A percentile compares a stretch with the other conserved stretches of the same genome.
These are phyloP conservation scores for Phyllosticta capitalensis DNA, from an alignment of 2,329 filamentous ascomycete genomes.

Conservation along the genomic window DNA sequence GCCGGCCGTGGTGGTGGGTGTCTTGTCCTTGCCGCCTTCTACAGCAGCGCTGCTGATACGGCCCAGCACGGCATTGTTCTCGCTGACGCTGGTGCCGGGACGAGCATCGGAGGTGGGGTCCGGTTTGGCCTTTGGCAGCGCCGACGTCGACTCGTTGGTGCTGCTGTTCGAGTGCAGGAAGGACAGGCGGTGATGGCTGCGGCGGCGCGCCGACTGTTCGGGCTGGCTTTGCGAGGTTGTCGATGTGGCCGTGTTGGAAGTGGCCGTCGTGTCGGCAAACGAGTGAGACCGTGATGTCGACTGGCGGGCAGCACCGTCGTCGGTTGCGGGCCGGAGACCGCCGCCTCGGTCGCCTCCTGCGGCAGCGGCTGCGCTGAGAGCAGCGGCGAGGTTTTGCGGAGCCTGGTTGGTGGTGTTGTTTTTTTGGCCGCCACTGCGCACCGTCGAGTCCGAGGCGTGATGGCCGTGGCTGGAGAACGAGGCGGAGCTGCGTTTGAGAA, in stretches of 20 bases:
- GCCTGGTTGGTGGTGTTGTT: background rate
- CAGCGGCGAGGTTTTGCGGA: background rate
- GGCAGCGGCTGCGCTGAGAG: background rate
- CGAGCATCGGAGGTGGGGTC: background rate
- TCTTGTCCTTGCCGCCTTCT: slow-evolving; percentile 7
- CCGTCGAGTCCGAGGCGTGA: background rate
- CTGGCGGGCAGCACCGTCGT: background rate
- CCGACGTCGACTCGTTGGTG: slow-evolving; percentile 10
- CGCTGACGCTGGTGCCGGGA: background rate
- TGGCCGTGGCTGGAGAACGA: slow-evolving; percentile 7
- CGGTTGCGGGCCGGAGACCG: background rate
- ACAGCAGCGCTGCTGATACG: background rate
- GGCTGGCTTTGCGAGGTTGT: slow-evolving; percentile 16
- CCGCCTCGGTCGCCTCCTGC: background rate
- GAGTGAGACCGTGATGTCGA: background rate
- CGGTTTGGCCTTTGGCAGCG: slow-evolving; percentile 9
- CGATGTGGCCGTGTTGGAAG: slow-evolving; percentile 14
- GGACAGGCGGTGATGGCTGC: slow-evolving; percentile 21
- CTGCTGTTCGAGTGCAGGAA: slow-evolving; percentile 18
- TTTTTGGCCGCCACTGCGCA: background rate
- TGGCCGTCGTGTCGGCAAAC: slow-evolving; percentile 14
- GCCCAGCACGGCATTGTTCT: background rate
- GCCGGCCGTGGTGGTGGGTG: slow-evolving; percentile 8
- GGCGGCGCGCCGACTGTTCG: slow-evolving; percentile 22
- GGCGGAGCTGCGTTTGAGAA: slow-evolving; percentile 26